These are phyloP conservation scores for Plantago elongata DNA, from an alignment of 257 asterid genomes.

Conservation along the genomic window DNA sequence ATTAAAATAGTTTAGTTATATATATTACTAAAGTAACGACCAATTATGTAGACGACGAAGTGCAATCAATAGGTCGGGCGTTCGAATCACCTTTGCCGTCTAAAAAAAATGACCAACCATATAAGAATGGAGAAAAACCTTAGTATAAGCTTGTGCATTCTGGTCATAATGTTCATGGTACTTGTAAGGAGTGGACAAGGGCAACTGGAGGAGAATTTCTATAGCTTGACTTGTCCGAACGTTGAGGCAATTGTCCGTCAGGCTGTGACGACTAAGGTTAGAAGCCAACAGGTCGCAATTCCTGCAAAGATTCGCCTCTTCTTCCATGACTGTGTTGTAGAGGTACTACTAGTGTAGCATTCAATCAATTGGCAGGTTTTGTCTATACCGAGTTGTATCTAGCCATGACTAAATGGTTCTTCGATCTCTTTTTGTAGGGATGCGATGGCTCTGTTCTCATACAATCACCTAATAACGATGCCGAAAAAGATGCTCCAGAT, in stretches of 20 bases:
- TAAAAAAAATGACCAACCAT: no score
- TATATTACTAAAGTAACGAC: no score
- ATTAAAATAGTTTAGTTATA: no score
- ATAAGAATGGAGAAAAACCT: conserved; percentile 29
- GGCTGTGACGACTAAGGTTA: conserved; percentile 34
- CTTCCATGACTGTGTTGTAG: conserved; percentile 72
- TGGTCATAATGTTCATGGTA: conserved; percentile 18
- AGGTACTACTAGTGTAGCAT: conserved; percentile 25
- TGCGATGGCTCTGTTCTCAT: conserved; percentile 69
- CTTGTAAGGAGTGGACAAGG: conserved; percentile 33
- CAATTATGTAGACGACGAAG: no score
- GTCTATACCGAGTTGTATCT: background rate
- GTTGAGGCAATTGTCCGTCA: conserved; percentile 47
- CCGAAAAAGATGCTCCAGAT: conserved; percentile 54
- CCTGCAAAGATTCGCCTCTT: conserved; percentile 68
- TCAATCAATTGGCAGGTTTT: background rate
- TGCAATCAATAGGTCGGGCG: no score
- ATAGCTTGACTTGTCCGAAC: conserved; percentile 43
- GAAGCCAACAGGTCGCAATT: conserved; percentile 35
- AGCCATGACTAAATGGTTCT: background rate
- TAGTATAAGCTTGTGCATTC: conserved; percentile 21
- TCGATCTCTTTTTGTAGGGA: conserved; percentile 39
- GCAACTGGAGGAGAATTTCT: conserved; percentile 44
- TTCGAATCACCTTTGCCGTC: no score
- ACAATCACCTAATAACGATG: conserved; percentile 55